Base-by-base conservation (phyloP, 1,284 basidiomycete genomes). In the Neolentinus lepideus region DNA sequence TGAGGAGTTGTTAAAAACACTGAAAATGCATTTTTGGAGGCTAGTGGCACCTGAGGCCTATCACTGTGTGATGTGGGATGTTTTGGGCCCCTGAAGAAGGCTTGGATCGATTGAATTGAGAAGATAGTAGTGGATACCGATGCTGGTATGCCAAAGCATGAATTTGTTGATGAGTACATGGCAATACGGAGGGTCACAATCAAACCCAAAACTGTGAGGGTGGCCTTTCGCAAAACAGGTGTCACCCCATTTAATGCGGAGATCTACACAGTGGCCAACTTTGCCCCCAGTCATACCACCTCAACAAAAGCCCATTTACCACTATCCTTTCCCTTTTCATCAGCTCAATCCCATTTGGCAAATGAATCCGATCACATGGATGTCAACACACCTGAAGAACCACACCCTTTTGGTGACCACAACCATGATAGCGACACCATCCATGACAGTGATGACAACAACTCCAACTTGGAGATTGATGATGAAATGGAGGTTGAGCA, bases 271-370 rank as follows among this genome's bases (percentile, higher is more conserved):
- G 48, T 9, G 10, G 48, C 21, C 10, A 21, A 51, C 21, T 51
- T 25, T n/a, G 48, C 48, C 4, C 10, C 38, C 25, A 38, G 33
- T 14, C 52, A 1, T 26, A 33, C 54, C 25, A 29, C 12, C 29
- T 52, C 56, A 54, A 57, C 58, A 54, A 53, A 55, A 27, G 43
- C 25, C 24, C 19, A 38, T 51, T 26, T 24, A 60, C 61, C 46
- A 59, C n/a, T n/a, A n/a, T n/a, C n/a, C n/a, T n/a, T n/a, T n/a
- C n/a, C n/a, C n/a, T n/a, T n/a, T n/a, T n/a, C n/a, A n/a, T n/a
- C n/a, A n/a, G n/a, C n/a, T n/a, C n/a, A n/a, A n/a, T n/a, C n/a
- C n/a, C n/a, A n/a, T n/a, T n/a, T n/a, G n/a, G n/a, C n/a, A n/a
- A n/a, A n/a, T n/a, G n/a, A n/a, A n/a, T n/a, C n/a, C n/a, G n/a